Evolutionary conservation across 2,329 filamentous ascomycete genomes (phyloP).

Genomic region (Aureobasidium sp.): DNA sequence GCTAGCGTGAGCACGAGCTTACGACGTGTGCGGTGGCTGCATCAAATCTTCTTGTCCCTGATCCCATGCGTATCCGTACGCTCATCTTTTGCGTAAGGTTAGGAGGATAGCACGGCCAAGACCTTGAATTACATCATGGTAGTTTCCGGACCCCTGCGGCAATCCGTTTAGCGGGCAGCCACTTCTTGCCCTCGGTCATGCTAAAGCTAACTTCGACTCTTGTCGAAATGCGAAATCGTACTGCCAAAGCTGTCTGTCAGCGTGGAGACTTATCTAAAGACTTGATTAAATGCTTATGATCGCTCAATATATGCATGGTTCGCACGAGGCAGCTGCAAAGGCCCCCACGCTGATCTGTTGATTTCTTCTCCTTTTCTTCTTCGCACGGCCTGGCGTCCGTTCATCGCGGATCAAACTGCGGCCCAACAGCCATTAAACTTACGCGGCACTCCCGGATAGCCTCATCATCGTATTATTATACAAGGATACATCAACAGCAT

Average conservation of each 20-base stretch:
- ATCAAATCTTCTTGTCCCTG: background rate
- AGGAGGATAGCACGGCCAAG: background rate
- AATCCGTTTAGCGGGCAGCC: background rate
- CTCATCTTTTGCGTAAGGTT: background rate
- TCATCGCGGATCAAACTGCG: background rate
- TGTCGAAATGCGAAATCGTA: background rate
- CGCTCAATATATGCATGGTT: background rate
- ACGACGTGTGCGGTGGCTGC: background rate
- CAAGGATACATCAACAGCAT: background rate
- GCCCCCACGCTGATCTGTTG: background rate
- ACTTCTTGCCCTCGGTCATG: background rate
- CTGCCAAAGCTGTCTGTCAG: background rate
- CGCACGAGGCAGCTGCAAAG: background rate
- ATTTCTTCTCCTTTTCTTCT: background rate
- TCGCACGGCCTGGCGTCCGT: background rate
- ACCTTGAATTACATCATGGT: background rate
- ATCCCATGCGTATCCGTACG: background rate
- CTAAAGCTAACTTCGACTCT: background rate
- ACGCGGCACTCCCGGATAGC: constrained; percentile 10
- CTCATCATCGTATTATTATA: background rate
- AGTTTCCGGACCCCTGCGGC: background rate
- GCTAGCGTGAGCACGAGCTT: background rate
- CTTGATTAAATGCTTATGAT: background rate
- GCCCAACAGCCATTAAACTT: constrained; percentile 1
- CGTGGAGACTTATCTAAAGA: background rate